phyloP scores from a whole-genome alignment of 1,139 yeast genomes.

The Trichomonascaceae sp. region DNA sequence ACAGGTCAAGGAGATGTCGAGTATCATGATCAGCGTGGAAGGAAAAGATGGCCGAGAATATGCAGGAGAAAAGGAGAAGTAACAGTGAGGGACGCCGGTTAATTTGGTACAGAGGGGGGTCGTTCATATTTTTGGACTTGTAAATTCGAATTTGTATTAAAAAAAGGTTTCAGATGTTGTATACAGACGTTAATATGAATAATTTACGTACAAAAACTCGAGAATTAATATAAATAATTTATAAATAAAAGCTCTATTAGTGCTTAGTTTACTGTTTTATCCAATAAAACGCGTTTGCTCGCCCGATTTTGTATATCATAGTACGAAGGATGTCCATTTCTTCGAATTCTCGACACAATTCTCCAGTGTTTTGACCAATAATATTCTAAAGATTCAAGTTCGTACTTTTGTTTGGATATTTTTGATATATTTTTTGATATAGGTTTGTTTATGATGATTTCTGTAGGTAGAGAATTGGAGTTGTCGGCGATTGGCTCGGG shows the following conservation, averaged over 20 bases:
- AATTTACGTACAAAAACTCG: not conserved
- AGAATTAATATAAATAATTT: not conserved
- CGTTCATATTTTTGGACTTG: no score
- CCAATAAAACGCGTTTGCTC: not conserved
- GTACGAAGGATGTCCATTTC: not conserved
- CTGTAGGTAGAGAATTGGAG: not conserved
- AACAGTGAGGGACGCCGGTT: no score
- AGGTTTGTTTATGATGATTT: not conserved
- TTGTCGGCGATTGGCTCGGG: not conserved
- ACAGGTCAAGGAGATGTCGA: conserved; percentile 74
- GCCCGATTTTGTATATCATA: not conserved
- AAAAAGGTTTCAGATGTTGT: no score
- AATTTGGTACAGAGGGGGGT: no score
- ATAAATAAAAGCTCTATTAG: not conserved
- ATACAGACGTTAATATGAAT: not conserved
- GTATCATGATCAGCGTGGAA: conserved; percentile 72
- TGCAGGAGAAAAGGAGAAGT: conserved; percentile 24
- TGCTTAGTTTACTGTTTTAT: not conserved
- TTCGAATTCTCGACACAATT: not conserved
- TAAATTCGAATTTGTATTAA: no score
- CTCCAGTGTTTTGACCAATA: conserved; percentile 1
- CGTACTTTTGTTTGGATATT: not conserved
- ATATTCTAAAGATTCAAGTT: not conserved
- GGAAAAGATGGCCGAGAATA: conserved; percentile 65
- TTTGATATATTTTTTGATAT: not conserved